These are phyloP conservation scores for Pseudogymnoascus sp. DNA, from an alignment of 2,329 filamentous ascomycete genomes.

Conservation along the genomic window DNA sequence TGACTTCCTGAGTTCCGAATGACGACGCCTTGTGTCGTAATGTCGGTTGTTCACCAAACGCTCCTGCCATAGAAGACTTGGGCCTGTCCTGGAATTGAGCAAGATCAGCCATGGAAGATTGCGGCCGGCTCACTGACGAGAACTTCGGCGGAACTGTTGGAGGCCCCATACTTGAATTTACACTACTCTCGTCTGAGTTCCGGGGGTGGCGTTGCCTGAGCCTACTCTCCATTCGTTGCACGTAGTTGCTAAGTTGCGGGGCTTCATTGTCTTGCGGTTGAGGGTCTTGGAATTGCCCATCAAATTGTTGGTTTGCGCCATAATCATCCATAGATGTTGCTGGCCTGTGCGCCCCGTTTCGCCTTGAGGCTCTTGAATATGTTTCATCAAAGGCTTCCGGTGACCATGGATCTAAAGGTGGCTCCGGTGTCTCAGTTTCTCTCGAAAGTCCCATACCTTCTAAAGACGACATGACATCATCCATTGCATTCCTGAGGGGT, in stretches of 20 bases:
- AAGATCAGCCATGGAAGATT: slow-evolving; percentile 9
- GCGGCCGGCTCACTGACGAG: slow-evolving; percentile 7
- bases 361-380: slow-evolving; percentile 23
- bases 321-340: slow-evolving; percentile 69
- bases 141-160: slow-evolving; percentile 38
- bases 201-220: slow-evolving; percentile 35
- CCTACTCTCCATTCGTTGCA: slow-evolving; percentile 83
- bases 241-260: slow-evolving; percentile 75
- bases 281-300: slow-evolving; percentile 26
- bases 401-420: slow-evolving; percentile 71
- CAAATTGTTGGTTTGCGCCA: slow-evolving; percentile 37
- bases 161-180: slow-evolving; percentile 11
- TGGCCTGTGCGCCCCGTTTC: slow-evolving; percentile 42
- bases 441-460: slow-evolving; percentile 71
- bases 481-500: slow-evolving; percentile 89
- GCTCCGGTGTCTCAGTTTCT: slow-evolving; percentile 47
- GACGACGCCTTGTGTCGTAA: background rate
- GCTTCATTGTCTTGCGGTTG: slow-evolving; percentile 54
- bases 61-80: slow-evolving; percentile 50
- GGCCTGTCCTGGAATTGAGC: slow-evolving; percentile 43
- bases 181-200: slow-evolving; percentile 6
- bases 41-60: slow-evolving; percentile 30
- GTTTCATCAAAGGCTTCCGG: slow-evolving; percentile 69
- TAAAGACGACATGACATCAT: slow-evolving; percentile 92
- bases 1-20: slow-evolving; percentile 3